Base-by-base conservation (phyloP, 176 grass and related monocot species). In the Dendrocalamus sinicus region DNA sequence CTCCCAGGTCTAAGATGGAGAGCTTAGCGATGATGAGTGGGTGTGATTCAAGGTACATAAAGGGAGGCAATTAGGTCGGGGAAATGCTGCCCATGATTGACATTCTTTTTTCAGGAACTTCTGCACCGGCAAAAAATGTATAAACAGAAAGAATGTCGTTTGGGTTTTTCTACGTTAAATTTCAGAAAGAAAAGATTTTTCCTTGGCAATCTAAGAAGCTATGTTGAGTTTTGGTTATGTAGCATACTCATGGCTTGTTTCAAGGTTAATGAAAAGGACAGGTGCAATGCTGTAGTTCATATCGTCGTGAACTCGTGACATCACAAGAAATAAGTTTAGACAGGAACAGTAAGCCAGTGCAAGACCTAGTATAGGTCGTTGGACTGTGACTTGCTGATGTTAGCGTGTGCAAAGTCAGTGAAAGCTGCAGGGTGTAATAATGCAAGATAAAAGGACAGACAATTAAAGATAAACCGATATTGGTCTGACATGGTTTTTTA, bases 21-120 rank as follows among this genome's bases (percentile, higher is more conserved):
- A 16, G 85, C 59, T 87, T 75, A 63, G 81, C 61, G 85, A 80
- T 80, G 81, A 87, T 87, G 72, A 85, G 54, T 32, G 76, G 85
- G 81, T 88, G 85, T 35, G 89, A 81, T 74, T 54, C 81, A 91
- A 88, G 85, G 83, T 60, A 83, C 60, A 80, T 91, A 83, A 83
- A 86, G 82, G 28, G 59, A 76, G 70, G 55, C 45, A 48, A 83
- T 91, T 79, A 55, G 79, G 67, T 92, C 83, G 43, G 14, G 79
- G 79, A 59, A 75, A 52, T 41, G 37, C 45, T 59, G 60, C 51
- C 74, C 73, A 87, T 74, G 74, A 83, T 83, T 58, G 79, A 24
- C 69, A 13, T 40, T 67, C 16, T 30, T 61, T 64, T 70, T 60
- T 24, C 60, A 75, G 4, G 9, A 68, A 26, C 68, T 83, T 84